Evolutionary conservation across 306 rosid species (phyloP), one percentile per base, ranked within the genome.

Genomic region (Casuarina glauca): DNA sequence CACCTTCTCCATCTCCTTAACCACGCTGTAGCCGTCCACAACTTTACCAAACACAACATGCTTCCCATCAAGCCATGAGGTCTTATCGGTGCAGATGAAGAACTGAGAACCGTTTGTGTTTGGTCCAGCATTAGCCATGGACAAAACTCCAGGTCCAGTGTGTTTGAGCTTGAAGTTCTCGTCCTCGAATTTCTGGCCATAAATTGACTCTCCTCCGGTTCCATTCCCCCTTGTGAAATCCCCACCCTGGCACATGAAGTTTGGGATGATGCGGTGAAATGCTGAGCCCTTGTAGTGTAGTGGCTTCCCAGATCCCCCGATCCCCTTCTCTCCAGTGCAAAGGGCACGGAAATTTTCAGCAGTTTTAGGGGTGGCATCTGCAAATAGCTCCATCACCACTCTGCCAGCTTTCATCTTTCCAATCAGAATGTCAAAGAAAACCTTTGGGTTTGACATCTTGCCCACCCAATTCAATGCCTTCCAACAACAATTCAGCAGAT

Each of bases 31-130:
- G 12, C 97, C 97, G 75, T 86, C 90, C 35, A 92, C 92, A 74
- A 95, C 90, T 80, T 95, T 92, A 7, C 98, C 98, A 81, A 95
- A 95, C 63, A 94, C 98, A 61, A 95, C 97, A 77, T 95, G 95
- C 69, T 86, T 95, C 13, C 95, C 97, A 69, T 92, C 93, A 54
- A 92, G 97, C 97, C 98, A 94, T 0, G 82, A 1, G 2, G 97
- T 90, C 79, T 70, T 83, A 4, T 76, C 16, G 0, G 97, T 89
- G 75, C 92, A 92, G 12, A 90, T 83, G 64, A 92, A 94, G 83
- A 94, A 92, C 88, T 94, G 98, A 16, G 97, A 92, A 51, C 97
- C 98, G 35, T 94, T 92, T 2, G 97, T 87, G 76, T 89, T 74
- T 0, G 86, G 81, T 76, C 97, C 98, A 12, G 95, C 78, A 84